These are phyloP conservation scores for Tetracladium marchalianum DNA, from an alignment of 495 filamentous ascomycete species.

Conservation along the genomic window DNA sequence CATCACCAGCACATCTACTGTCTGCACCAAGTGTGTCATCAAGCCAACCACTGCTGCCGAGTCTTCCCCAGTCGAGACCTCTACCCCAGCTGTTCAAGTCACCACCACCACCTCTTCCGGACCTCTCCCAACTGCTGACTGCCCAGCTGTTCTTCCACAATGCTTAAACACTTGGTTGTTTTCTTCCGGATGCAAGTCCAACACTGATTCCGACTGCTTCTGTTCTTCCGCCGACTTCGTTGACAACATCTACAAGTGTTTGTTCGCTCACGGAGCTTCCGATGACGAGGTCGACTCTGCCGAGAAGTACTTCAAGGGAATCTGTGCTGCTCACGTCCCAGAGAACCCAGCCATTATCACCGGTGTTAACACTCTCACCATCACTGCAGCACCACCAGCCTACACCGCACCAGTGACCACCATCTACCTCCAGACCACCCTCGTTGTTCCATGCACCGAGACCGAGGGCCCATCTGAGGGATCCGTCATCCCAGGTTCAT, in stretches of 20 bases:
- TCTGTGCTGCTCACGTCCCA: constrained; percentile 68
- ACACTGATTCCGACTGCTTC: constrained; percentile 77
- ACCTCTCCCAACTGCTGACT: constrained; percentile 26
- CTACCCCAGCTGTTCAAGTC: constrained; percentile 9
- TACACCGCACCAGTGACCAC: constrained; percentile 37
- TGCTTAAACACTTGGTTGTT: constrained; percentile 94
- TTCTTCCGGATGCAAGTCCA: constrained; percentile 65
- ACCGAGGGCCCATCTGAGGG: constrained; percentile 34
- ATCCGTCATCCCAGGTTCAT: constrained; percentile 35
- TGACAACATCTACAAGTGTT: constrained; percentile 69
- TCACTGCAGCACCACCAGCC: constrained; percentile 11
- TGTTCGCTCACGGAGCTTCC: constrained; percentile 63
- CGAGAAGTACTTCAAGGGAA: constrained; percentile 78
- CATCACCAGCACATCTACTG: constrained; percentile 15
- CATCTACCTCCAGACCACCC: constrained; percentile 37
- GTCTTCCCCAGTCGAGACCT: constrained; percentile 4
- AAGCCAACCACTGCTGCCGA: constrained; percentile 4
- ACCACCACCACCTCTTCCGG: constrained; percentile 12
- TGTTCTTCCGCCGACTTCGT: constrained; percentile 72
- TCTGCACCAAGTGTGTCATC: constrained; percentile 17
- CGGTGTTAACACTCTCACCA: constrained; percentile 33
- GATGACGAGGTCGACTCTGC: constrained; percentile 58
- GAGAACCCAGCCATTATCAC: constrained; percentile 82
- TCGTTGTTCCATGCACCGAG: constrained; percentile 31
- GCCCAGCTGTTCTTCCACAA: constrained; percentile 68